These are phyloP conservation scores for Phytophthora megakarya DNA, from an alignment of 352 stramenopile species.

Conservation along the genomic window DNA sequence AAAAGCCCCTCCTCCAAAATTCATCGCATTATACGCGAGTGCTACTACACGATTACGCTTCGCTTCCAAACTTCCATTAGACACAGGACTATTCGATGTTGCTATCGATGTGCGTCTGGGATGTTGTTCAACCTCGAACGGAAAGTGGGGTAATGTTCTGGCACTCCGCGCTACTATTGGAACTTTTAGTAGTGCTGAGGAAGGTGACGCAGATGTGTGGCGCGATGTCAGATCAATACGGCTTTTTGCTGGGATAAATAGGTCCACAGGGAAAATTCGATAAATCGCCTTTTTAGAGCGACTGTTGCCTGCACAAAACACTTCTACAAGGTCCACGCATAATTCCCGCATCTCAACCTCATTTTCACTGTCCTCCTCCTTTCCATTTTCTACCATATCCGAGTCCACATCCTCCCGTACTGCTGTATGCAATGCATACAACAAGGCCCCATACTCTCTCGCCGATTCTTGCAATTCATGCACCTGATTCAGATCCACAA, in stretches of 20 bases:
- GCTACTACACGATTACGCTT: constrained; percentile 49
- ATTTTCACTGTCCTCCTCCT: constrained; percentile 6
- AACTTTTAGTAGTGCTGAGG: constrained; percentile 35
- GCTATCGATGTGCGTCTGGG: constrained; percentile 31
- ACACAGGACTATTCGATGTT: constrained; percentile 15
- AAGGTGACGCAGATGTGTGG: constrained; percentile 53
- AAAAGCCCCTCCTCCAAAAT: constrained; percentile 51
- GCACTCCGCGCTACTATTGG: constrained; percentile 38
- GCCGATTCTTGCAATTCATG: constrained; percentile 81
- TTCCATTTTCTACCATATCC: constrained; percentile 23
- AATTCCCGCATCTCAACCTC: constrained; percentile 47
- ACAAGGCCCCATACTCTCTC: constrained; percentile 71
- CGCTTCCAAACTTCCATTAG: constrained; percentile 45
- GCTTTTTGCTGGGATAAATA: constrained; percentile 73
- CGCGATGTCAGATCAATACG: constrained; percentile 58
- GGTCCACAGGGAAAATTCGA: constrained; percentile 78
- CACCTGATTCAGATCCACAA: constrained; percentile 75
- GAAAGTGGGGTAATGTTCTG: constrained; percentile 64
- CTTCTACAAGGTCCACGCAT: constrained; percentile 72
- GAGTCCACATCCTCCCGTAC: constrained; percentile 35
- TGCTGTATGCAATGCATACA: constrained; percentile 67
- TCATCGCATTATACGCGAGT: constrained; percentile 40
- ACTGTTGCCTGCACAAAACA: constrained; percentile 83
- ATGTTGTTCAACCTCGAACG: constrained; percentile 62
- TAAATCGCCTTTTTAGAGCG: constrained; percentile 80